These are phyloP conservation scores for Camellia japonica DNA, from an alignment of 148 eudicot genomes.

Conservation along the genomic window DNA sequence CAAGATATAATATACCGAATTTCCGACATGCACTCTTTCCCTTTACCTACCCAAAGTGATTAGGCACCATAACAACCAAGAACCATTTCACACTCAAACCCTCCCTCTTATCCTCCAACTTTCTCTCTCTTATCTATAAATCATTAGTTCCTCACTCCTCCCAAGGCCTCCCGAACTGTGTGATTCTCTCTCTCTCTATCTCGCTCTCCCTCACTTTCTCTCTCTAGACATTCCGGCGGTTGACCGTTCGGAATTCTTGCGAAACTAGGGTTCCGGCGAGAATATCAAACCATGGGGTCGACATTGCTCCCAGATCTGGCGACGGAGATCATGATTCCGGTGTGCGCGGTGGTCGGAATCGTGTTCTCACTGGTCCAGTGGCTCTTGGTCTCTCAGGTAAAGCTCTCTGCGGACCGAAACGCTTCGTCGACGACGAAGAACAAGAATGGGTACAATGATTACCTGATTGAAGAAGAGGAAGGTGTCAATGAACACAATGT, in stretches of 20 bases:
- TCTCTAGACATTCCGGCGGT: background rate
- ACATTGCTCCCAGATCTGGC: slow-evolving; percentile 65
- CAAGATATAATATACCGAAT: too few species aligned
- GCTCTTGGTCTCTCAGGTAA: background rate
- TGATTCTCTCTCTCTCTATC: too few species aligned
- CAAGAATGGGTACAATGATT: slow-evolving; percentile 24
- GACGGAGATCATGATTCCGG: slow-evolving; percentile 62
- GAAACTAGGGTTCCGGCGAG: slow-evolving; percentile 4
- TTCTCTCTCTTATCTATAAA: background rate
- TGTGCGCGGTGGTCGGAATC: slow-evolving; percentile 36
- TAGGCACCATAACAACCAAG: background rate
- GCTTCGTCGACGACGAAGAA: background rate
- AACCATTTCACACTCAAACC: background rate
- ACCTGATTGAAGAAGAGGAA: slow-evolving; percentile 73
- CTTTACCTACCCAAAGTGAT: too few species aligned
- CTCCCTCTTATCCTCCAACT: background rate
- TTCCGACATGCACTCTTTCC: too few species aligned
- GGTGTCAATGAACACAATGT: slow-evolving; percentile 51
- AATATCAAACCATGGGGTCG: slow-evolving; percentile 5
- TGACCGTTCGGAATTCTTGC: slow-evolving; percentile 2
- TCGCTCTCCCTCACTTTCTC: background rate
- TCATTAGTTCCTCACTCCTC: too few species aligned
- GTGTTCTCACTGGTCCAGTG: background rate
- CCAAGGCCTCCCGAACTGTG: too few species aligned
- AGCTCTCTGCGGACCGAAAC: background rate